These are phyloP conservation scores for Thamnidium elegans DNA, from an alignment of 192 early-diverging fungal genomes.

Conservation along the genomic window DNA sequence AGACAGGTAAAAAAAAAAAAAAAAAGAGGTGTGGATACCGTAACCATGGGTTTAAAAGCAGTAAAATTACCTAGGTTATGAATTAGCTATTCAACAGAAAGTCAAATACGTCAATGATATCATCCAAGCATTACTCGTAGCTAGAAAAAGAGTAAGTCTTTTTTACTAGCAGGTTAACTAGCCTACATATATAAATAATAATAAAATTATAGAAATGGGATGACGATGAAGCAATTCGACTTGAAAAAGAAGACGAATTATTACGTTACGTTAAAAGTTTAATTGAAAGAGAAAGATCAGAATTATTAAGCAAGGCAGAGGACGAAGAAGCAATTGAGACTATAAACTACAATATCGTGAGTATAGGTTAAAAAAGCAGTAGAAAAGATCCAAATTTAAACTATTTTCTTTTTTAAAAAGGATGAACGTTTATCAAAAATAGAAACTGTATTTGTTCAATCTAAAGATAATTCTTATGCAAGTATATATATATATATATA, in stretches of 20 bases:
- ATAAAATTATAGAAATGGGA: conserved; percentile 56
- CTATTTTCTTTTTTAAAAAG: conserved; percentile 27
- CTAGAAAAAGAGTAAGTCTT: conserved; percentile 49
- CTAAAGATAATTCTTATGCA: conserved; percentile 44
- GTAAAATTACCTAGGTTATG: conserved; percentile 49
- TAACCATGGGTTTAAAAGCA: background rate
- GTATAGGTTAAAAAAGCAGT: conserved; percentile 23
- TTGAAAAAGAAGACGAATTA: conserved; percentile 56
- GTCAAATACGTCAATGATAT: conserved; percentile 65
- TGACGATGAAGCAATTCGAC: conserved; percentile 49
- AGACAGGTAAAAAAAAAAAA: conserved; percentile 31
- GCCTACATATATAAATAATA: background rate
- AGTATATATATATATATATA: background rate
- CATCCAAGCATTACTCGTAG: conserved; percentile 51
- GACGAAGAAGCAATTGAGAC: conserved; percentile 31
- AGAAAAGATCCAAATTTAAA: conserved; percentile 1
- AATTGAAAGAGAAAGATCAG: conserved; percentile 57
- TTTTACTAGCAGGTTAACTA: background rate
- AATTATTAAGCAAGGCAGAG: conserved; percentile 24
- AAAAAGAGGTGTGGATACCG: too few relatives aligned
- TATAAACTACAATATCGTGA: conserved; percentile 20
- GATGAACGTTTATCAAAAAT: conserved; percentile 40
- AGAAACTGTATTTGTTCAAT: conserved; percentile 49
- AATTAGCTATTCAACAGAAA: conserved; percentile 54
- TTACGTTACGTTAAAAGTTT: conserved; percentile 61